These are phyloP conservation scores for Phytophthora aleatoria DNA, from an alignment of 352 stramenopile genomes.

Conservation along the genomic window DNA sequence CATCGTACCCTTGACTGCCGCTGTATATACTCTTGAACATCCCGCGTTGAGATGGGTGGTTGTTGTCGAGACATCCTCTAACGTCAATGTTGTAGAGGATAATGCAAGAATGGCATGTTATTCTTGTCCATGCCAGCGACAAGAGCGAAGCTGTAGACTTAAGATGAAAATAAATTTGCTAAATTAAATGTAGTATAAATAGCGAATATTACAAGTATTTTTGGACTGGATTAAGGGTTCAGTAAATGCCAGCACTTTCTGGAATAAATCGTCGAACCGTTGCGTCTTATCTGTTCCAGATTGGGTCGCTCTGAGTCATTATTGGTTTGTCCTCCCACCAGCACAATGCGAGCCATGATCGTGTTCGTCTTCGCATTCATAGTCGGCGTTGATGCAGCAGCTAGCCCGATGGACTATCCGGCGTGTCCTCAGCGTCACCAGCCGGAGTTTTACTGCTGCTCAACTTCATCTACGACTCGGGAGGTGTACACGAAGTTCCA, in stretches of 20 bases:
- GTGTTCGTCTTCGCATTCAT: background rate
- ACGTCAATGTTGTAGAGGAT: background rate
- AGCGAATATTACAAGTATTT: too few species aligned
- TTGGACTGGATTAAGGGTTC: too few species aligned
- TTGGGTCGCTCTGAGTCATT: background rate
- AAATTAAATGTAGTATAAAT: too few species aligned
- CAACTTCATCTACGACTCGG: constrained; percentile 25
- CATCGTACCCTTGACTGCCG: constrained; percentile 16
- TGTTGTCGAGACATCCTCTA: background rate
- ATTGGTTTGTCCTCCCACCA: background rate
- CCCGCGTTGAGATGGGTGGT: constrained; percentile 12
- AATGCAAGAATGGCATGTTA: background rate
- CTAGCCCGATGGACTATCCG: constrained; percentile 25
- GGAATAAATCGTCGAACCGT: background rate
- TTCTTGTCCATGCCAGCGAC: too few species aligned
- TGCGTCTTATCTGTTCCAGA: background rate
- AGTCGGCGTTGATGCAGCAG: constrained; percentile 7
- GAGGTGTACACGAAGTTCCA: constrained; percentile 44
- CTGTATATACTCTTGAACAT: constrained; percentile 23
- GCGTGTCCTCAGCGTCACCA: constrained; percentile 41
- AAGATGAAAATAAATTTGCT: too few species aligned
- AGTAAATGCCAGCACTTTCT: too few species aligned
- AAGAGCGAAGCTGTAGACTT: too few species aligned
- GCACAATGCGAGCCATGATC: constrained; percentile 1
- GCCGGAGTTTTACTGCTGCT: constrained; percentile 44